Percentiles rank a stretch among this genome's conserved stretches.
Evolutionary conservation across 2,329 filamentous ascomycete genomes (phyloP).

Genomic region (Pseudogymnoascus sp.): DNA sequence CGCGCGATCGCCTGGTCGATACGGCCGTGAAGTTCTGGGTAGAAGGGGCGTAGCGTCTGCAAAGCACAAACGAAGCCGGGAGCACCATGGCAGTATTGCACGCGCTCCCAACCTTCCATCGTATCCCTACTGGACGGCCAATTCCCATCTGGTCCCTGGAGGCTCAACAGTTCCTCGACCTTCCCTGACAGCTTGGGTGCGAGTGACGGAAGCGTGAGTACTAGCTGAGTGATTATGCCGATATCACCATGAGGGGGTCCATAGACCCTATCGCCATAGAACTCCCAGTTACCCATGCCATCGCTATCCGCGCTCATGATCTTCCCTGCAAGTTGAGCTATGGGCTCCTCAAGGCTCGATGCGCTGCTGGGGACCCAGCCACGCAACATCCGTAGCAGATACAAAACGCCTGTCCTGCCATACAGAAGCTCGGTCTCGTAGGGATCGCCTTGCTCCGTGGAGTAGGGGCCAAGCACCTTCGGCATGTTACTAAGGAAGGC

Average conservation of each 20-base stretch:
- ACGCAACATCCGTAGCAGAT: constrained; percentile 54
- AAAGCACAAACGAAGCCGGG: constrained; percentile 56
- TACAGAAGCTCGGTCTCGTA: constrained; percentile 35
- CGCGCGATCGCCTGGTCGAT: constrained; percentile 47
- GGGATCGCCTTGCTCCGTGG: background rate
- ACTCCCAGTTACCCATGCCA: constrained; percentile 47
- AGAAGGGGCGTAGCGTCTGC: constrained; percentile 46
- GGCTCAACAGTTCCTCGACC: constrained; percentile 47
- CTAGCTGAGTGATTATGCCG: constrained; percentile 62
- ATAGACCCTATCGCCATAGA: constrained; percentile 54
- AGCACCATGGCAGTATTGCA: constrained; percentile 63
- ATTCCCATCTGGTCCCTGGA: constrained; percentile 55
- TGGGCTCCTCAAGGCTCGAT: constrained; percentile 43
- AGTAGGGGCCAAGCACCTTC: background rate
- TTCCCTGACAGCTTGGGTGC: constrained; percentile 46
- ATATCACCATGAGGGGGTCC: constrained; percentile 62
- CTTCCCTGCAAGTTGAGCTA: constrained; percentile 48
- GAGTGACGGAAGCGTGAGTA: constrained; percentile 37
- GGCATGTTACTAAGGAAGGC: background rate
- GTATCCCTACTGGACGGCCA: constrained; percentile 37
- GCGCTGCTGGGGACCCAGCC: constrained; percentile 39
- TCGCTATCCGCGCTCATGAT: constrained; percentile 46
- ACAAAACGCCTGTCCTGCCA: constrained; percentile 61
- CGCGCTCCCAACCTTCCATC: constrained; percentile 26
- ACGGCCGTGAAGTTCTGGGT: constrained; percentile 44